A percentile compares a stretch with the other conserved stretches of the same genome.
phyloP scores from a whole-genome alignment of 768 basidiomycete species.

The Russula sp. region DNA sequence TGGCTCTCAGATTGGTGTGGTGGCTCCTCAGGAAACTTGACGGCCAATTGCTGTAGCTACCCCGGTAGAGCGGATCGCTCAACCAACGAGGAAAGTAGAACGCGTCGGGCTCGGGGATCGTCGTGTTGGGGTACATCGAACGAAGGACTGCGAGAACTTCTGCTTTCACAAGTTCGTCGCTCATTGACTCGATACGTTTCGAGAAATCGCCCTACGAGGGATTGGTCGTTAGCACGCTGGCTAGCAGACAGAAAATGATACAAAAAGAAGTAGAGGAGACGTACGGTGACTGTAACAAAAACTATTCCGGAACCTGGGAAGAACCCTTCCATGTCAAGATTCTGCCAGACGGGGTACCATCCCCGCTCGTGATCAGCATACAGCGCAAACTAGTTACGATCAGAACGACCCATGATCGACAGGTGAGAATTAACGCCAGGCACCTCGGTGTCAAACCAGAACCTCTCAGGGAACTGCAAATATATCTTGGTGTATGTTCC shows the following conservation, averaged over 20 bases:
- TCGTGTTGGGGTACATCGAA: constrained; percentile 55
- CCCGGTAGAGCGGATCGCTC: constrained; percentile 50
- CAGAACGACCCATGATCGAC: not conserved
- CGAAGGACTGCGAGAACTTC: constrained; percentile 59
- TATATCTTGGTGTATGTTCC: constrained; percentile 68
- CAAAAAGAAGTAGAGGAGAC: constrained; percentile 18
- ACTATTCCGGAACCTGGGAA: constrained; percentile 59
- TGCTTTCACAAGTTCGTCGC: constrained; percentile 44
- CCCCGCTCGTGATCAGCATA: constrained; percentile 60
- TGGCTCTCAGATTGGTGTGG: constrained; percentile 55
- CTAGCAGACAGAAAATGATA: no score
- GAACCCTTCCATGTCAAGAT: constrained; percentile 54
- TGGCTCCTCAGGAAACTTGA: constrained; percentile 54
- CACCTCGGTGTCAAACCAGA: constrained; percentile 54
- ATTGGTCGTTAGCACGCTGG: not conserved
- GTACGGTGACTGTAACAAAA: constrained; percentile 50
- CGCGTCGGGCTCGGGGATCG: constrained; percentile 53
- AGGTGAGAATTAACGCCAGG: not conserved
- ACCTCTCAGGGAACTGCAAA: constrained; percentile 57
- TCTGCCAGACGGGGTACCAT: constrained; percentile 66
- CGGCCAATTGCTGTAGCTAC: constrained; percentile 71
- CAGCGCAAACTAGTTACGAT: constrained; percentile 47
- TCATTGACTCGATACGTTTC: constrained; percentile 53
- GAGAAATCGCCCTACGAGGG: constrained; percentile 55
- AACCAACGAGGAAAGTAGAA: constrained; percentile 59